Evolutionary conservation across 495 filamentous ascomycete species (phyloP).

Genomic region (Gamarada debralockiae): DNA sequence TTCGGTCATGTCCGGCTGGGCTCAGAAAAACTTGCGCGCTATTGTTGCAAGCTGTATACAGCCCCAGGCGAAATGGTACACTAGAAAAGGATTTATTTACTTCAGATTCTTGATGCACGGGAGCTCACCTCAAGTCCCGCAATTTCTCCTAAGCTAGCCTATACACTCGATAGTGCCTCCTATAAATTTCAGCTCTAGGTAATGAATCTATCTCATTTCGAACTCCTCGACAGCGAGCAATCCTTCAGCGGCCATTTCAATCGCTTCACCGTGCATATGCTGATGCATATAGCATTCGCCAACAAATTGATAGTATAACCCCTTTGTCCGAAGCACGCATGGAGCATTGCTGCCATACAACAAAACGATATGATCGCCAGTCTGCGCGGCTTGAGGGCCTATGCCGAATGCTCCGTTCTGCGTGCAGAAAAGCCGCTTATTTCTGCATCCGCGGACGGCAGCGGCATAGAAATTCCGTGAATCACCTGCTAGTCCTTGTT

Average conservation of each 20-base stretch:
- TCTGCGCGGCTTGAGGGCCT: slow-evolving; percentile 2
- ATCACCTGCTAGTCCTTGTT: background rate
- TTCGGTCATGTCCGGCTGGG: too few relatives aligned
- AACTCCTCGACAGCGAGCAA: slow-evolving; percentile 8
- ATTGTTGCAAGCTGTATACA: slow-evolving; percentile 4
- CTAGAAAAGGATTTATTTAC: background rate
- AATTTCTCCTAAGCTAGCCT: too few relatives aligned
- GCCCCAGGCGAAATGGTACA: background rate
- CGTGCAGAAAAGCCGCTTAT: slow-evolving; percentile 12
- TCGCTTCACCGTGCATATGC: slow-evolving; percentile 11
- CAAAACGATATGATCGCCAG: slow-evolving; percentile 8
- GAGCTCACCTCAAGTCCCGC: background rate
- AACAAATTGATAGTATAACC: slow-evolving; percentile 10
- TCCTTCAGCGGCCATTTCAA: slow-evolving; percentile 10
- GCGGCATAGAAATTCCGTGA: background rate
- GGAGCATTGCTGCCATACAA: slow-evolving; percentile 10
- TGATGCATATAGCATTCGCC: slow-evolving; percentile 10
- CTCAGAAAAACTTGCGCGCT: background rate
- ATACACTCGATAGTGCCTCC: background rate
- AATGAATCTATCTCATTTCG: slow-evolving; percentile 11
- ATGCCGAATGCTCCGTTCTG: slow-evolving; percentile 9
- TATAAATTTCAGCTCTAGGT: background rate
- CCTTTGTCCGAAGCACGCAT: slow-evolving; percentile 2
- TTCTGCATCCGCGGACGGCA: slow-evolving; percentile 2
- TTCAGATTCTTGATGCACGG: background rate